These are phyloP conservation scores for Sutorius eximius DNA, from an alignment of 1,284 basidiomycete genomes.

Conservation along the genomic window DNA sequence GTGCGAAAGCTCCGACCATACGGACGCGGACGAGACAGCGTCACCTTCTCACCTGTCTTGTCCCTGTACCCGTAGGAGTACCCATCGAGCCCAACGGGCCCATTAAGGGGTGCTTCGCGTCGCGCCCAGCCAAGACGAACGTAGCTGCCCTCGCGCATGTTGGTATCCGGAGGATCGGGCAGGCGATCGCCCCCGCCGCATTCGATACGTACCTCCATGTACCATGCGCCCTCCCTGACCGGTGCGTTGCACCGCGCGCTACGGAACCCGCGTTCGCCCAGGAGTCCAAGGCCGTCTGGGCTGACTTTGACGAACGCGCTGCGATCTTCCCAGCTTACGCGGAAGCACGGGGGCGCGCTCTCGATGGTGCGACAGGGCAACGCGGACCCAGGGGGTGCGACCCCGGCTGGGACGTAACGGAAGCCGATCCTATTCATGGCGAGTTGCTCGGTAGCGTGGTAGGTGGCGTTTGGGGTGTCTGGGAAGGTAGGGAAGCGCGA, in stretches of 20 bases:
- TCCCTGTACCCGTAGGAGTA: slow-evolving; percentile 94
- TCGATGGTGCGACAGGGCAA: slow-evolving; percentile 78
- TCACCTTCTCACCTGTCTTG: slow-evolving; percentile 89
- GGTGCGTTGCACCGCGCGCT: slow-evolving; percentile 89
- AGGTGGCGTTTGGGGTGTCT: slow-evolving; percentile 52
- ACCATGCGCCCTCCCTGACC: slow-evolving; percentile 90
- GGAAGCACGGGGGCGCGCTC: slow-evolving; percentile 61
- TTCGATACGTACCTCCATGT: slow-evolving; percentile 85
- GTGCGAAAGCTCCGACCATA: slow-evolving; percentile 77
- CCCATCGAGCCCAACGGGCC: slow-evolving; percentile 90
- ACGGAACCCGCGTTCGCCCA: slow-evolving; percentile 88
- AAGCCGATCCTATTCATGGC: slow-evolving; percentile 76
- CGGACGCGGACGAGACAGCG: slow-evolving; percentile 75
- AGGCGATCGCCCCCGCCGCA: slow-evolving; percentile 69
- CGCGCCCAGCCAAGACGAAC: slow-evolving; percentile 91
- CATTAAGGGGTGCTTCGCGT: slow-evolving; percentile 89
- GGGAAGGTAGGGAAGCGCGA: slow-evolving; percentile 70
- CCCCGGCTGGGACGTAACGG: slow-evolving; percentile 80
- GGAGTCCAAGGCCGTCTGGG: slow-evolving; percentile 74
- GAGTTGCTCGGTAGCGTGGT: slow-evolving; percentile 65
- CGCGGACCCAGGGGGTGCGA: slow-evolving; percentile 58
- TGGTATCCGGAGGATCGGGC: slow-evolving; percentile 41
- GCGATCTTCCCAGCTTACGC: slow-evolving; percentile 88
- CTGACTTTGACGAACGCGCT: slow-evolving; percentile 79
- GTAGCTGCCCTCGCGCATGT: slow-evolving; percentile 69